Conservation (phyloP, 2,329 filamentous ascomycete genomes). For the Fulvia fulva region DNA sequence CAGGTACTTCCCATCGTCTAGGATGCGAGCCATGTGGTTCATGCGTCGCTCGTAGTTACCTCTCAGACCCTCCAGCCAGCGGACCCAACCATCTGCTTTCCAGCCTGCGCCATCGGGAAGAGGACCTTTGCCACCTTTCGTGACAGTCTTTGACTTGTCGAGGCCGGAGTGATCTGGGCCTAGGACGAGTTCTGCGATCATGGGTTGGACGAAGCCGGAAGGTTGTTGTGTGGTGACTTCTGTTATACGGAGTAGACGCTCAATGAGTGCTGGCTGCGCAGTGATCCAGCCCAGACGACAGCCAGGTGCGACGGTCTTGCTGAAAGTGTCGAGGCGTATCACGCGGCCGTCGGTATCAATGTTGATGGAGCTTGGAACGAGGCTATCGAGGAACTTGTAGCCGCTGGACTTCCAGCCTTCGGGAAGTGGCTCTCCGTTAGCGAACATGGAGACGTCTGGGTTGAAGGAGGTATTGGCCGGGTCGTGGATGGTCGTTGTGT, state of each 20-base stretch:
- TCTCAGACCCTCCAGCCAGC: slow-evolving; percentile 82
- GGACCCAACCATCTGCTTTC: slow-evolving; percentile 81
- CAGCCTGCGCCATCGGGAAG: slow-evolving; percentile 59
- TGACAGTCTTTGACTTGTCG: slow-evolving; percentile 30
- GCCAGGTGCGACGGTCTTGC: slow-evolving; percentile 86
- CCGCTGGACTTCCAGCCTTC: slow-evolving; percentile 55
- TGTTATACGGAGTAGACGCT: slow-evolving; percentile 68
- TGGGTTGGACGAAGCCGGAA: slow-evolving; percentile 81
- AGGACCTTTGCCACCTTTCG: slow-evolving; percentile 44
- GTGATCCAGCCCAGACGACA: slow-evolving; percentile 90
- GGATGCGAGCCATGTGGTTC: slow-evolving; percentile 68
- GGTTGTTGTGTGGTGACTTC: slow-evolving; percentile 79
- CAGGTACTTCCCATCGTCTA: slow-evolving; percentile 65
- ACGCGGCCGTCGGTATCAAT: slow-evolving; percentile 84
- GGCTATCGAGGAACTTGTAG: slow-evolving; percentile 74
- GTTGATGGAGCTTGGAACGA: slow-evolving; percentile 76
- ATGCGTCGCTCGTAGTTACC: slow-evolving; percentile 82
- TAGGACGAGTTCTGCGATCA: slow-evolving; percentile 73
- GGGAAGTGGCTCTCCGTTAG: slow-evolving; percentile 49
- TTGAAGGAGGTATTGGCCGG: slow-evolving; percentile 29
- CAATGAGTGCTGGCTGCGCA: slow-evolving; percentile 71
- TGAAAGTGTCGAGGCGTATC: slow-evolving; percentile 86
- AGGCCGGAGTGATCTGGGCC: slow-evolving; percentile 59
- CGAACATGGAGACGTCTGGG: slow-evolving; percentile 27
- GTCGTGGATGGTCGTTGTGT: slow-evolving; percentile 29